Evolutionary conservation across 2,329 filamentous ascomycete genomes (phyloP), one percentile per base, ranked within the genome.

Genomic region (Microcyclosporella mali): DNA sequence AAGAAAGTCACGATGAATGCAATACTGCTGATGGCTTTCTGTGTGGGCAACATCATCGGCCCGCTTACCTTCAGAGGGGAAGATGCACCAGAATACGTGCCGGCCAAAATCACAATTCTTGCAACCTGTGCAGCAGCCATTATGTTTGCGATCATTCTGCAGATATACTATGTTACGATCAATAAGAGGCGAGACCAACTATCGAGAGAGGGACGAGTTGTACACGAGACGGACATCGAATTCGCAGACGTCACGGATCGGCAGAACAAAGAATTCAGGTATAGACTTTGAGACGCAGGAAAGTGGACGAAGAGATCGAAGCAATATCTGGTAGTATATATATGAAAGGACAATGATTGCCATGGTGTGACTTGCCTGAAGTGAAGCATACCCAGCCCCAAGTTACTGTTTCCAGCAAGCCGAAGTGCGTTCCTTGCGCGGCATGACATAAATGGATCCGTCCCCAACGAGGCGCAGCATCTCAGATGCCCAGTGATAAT

Each of bases 1-100:
- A 88, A 88, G 67, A 60, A 61, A 43, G 52, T 51, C 3, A 53
- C 50, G 27, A 54, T 83, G 9, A 87, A 87, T 9, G 81, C 82
- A 6, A 72, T 78, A 48, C 43, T 60, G n/a, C 49, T 61, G 25
- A 57, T 60, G 39, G 41, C 56, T 18, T 58, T 59, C 45, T 56
- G 57, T 32, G 21, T 61, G 3, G 72, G 66, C 11, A 70, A 69
- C 47, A 67, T 70, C 37, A 65, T 70, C 33, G 67, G 57, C 0
- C 66, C 67, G 0, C 52, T 65, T 31, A 67, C 64, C 0, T 70
- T 69, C 51, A 60, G 60, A 7, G 58, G 57, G 10, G 45, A 52
- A 3, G 58, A 61, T 33, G 62, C 64, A 12, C 66, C 66, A 0
- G 37, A 57, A 2, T 70, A 69, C 43, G 53, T 67, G 1, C 67